These are phyloP conservation scores for Marasmius tenuissimus DNA, from an alignment of 1,284 basidiomycete genomes.

Conservation along the genomic window DNA sequence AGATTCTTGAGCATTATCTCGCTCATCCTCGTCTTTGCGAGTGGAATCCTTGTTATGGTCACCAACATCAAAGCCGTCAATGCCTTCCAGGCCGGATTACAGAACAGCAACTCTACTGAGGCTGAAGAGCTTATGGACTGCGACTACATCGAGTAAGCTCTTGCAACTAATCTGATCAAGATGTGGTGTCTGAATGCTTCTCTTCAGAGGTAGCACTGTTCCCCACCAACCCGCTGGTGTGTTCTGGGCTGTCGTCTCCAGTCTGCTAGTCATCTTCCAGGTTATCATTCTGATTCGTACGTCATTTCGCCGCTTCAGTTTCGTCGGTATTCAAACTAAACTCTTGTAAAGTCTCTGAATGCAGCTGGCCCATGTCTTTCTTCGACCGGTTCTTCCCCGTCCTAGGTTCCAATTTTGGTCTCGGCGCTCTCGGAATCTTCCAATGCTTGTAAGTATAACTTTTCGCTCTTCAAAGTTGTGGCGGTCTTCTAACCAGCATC, in stretches of 20 bases:
- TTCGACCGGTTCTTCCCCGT: constrained; percentile 85
- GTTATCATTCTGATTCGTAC: constrained; percentile 71
- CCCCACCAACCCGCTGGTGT: constrained; percentile 85
- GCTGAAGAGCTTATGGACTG: constrained; percentile 43
- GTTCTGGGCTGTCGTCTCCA: constrained; percentile 85
- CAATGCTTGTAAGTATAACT: constrained; percentile 64
- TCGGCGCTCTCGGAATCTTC: constrained; percentile 81
- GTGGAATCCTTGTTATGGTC: constrained; percentile 79
- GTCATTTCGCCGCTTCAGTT: constrained; percentile 19
- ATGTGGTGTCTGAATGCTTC: constrained; percentile 3
- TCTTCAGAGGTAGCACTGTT: constrained; percentile 66
- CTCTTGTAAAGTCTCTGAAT: constrained; percentile 37
- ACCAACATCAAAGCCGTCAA: constrained; percentile 80
- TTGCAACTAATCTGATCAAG: constrained; percentile 1
- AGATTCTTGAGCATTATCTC: constrained; percentile 77
- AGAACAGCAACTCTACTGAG: constrained; percentile 26
- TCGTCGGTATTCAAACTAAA: not conserved
- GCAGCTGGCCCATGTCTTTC: constrained; percentile 67
- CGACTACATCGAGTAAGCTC: constrained; percentile 75
- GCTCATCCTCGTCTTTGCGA: constrained; percentile 73
- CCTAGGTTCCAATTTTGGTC: constrained; percentile 78
- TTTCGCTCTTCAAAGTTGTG: not conserved
- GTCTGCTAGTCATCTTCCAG: constrained; percentile 80
- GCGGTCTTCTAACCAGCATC: not conserved
- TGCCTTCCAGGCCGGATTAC: constrained; percentile 46